Evolutionary conservation across 805 yeast genomes (phyloP).

Genomic region (Saitoella complicata): DNA sequence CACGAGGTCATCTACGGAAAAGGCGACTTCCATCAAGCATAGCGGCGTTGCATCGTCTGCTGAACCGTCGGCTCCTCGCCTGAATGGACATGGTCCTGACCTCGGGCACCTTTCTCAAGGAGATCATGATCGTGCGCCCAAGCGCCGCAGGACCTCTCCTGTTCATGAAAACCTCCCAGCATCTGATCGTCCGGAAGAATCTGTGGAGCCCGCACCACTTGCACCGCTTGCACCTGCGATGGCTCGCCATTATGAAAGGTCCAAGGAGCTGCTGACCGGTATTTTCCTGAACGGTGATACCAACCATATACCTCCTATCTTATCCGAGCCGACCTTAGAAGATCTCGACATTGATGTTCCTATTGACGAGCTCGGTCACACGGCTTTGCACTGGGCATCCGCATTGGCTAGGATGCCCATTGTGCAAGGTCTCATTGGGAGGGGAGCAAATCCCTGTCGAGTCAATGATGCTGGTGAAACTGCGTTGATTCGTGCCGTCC

Average conservation of each 20-base stretch:
- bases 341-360: conserved; percentile 59
- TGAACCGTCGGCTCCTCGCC: too few species aligned
- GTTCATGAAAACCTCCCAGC: too few species aligned
- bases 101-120: too few species aligned
- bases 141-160: too few species aligned
- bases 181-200: too few species aligned
- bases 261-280: conserved; percentile 33
- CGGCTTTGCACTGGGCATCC: conserved; percentile 92
- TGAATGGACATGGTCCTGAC: too few species aligned
- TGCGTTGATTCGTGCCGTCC: conserved; percentile 66
- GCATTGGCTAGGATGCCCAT: conserved; percentile 65
- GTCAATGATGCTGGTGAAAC: conserved; percentile 80
- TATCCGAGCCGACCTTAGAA: conserved; percentile 13
- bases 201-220: conserved; percentile 19
- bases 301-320: too few species aligned
- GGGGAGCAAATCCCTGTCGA: conserved; percentile 51
- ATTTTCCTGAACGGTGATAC: conserved; percentile 27
- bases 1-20: too few species aligned
- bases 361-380: conserved; percentile 84
- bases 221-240: conserved; percentile 26
- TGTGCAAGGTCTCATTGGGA: conserved; percentile 49
- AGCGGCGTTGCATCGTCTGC: too few species aligned
- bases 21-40: too few species aligned
- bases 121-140: too few species aligned
- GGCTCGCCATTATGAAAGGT: conserved; percentile 23